Base-by-base conservation (phyloP, 352 stramenopile genomes). In the Thraustotheca clavata region DNA sequence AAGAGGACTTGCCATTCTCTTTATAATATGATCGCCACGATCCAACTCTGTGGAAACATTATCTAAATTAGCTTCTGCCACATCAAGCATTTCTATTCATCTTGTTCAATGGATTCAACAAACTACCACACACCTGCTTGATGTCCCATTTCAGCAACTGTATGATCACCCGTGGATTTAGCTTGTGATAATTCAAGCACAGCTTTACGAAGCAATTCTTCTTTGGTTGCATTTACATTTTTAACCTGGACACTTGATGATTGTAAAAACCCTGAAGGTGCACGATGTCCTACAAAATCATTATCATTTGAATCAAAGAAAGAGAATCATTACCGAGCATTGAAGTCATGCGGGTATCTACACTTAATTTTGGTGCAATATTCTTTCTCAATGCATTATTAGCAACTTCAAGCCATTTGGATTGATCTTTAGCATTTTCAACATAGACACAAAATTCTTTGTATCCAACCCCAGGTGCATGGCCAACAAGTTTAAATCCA, bases 401-500 rank as follows among this genome's bases (percentile, higher is more conserved):
- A 5, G 79, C 80, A 14, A 93, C 80, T 49, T 90, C 76, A 34
- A 93, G 71, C 84, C 84, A 93, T 62, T 90, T 87, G 68, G 78
- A 83, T 9, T 86, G 70, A 49, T 91, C 78, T 0, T 41, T 46
- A 7, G 84, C 60, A 36, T 75, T 69, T 38, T 92, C 81, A 32
- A 91, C 81, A 49, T 86, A 91, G 63, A 90, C 75, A 52, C 89
- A 81, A 48, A 90, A 78, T 73, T 93, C 83, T 16, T 87, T 73
- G 69, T 88, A 91, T 34, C 83, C 81, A 38, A 89, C 85, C 35
- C 70, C 72, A 0, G 84, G 82, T 24, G 80, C 83, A 67, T 93
- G 84, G 32, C 84, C 84, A 29, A 93, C 71, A 73, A 93, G 83
- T 73, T 89, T 90, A 69, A 93, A 93, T 32, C 80, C 84, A 48